These are phyloP conservation scores for Apiospora sp. DNA, from an alignment of 2,329 filamentous ascomycete species.

Conservation along the genomic window DNA sequence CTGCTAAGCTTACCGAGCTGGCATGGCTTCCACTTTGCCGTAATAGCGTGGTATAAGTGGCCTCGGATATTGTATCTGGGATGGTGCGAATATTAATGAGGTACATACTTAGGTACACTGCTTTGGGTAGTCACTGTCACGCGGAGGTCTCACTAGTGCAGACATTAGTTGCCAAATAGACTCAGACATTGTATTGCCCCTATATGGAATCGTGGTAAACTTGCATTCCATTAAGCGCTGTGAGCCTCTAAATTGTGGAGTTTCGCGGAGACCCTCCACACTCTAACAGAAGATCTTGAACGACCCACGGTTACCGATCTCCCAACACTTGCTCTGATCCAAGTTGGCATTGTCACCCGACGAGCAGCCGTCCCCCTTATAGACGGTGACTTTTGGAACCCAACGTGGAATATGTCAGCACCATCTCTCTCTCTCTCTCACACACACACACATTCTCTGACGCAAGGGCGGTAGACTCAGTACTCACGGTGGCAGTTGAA, in stretches of 20 bases:
- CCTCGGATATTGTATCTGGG: too few species aligned
- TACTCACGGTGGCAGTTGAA: slow-evolving; percentile 1
- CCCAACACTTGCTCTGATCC: slow-evolving; percentile 1
- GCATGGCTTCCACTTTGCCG: background rate
- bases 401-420: background rate
- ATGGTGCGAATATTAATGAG: too few species aligned
- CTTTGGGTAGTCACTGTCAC: too few species aligned
- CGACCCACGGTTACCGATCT: background rate
- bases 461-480: background rate
- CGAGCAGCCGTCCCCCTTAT: slow-evolving; percentile 8
- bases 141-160: too few species aligned
- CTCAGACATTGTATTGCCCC: too few species aligned
- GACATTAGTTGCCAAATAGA: too few species aligned
- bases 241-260: too few species aligned
- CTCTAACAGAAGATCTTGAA: background rate
- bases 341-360: background rate
- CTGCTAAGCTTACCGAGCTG: background rate
- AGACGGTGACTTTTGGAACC: background rate
- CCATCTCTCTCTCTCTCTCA: background rate
- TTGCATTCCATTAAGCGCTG: too few species aligned
- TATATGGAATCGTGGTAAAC: too few species aligned
- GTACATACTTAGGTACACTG: too few species aligned
- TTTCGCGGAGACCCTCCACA: background rate
- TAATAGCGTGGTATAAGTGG: background rate
- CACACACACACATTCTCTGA: background rate